A percentile compares a stretch with the other conserved stretches of the same genome.
Conservation (phyloP, 306 rosid genomes). For the Pueraria montana region DNA sequence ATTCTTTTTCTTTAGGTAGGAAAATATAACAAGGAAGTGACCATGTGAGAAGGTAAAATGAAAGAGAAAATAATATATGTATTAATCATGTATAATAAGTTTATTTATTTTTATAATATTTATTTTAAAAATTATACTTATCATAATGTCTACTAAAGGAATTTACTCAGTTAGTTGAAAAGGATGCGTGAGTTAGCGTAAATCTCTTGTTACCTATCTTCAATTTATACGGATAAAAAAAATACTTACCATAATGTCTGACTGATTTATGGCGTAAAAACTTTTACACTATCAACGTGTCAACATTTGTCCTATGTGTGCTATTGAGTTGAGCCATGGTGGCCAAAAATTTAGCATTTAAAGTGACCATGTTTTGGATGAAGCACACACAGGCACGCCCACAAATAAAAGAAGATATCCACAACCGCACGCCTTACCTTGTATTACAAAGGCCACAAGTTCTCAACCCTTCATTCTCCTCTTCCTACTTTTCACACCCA, state of each 20-base stretch:
- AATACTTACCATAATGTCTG: too few species aligned
- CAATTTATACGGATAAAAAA: too few species aligned
- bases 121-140: too few species aligned
- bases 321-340: conserved; percentile 30
- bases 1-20: not conserved
- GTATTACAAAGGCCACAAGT: conserved; percentile 36
- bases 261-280: not conserved
- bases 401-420: conserved; percentile 32
- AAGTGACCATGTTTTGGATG: conserved; percentile 43
- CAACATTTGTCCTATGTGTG: conserved; percentile 45
- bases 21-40: conserved; percentile 18
- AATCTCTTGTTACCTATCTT: too few species aligned
- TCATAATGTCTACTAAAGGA: too few species aligned
- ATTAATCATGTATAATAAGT: too few species aligned
- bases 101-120: too few species aligned
- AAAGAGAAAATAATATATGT: not conserved
- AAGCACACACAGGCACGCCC: conserved; percentile 47
- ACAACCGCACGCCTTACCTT: conserved; percentile 47
- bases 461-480: conserved; percentile 42
- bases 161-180: too few species aligned
- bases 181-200: too few species aligned
- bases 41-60: not conserved
- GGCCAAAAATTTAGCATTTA: conserved; percentile 31
- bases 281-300: not conserved
- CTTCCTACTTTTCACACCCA: conserved; percentile 16